Conservation (phyloP, 2,329 filamentous ascomycete genomes). For the Diaporthe velutina region DNA sequence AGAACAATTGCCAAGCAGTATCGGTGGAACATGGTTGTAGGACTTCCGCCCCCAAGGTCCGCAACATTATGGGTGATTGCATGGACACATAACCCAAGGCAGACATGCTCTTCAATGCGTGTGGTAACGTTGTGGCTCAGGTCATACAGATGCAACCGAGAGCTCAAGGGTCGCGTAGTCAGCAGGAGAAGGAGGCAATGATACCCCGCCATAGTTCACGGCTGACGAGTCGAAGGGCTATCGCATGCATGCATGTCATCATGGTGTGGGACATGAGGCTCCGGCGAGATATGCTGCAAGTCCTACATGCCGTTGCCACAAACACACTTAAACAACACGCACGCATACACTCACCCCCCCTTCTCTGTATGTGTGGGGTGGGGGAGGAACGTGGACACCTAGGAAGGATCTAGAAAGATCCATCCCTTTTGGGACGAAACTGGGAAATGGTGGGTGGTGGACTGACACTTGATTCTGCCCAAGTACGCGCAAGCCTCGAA, state of each 20-base stretch:
- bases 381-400: neutral
- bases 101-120: neutral
- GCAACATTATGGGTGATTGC: neutral
- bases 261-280: slow-evolving; percentile 6
- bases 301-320: neutral
- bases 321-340: neutral
- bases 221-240: slow-evolving; percentile 14
- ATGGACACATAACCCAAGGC: neutral
- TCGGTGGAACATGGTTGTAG: neutral
- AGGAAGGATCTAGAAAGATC: slow-evolving; percentile 7
- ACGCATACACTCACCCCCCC: neutral
- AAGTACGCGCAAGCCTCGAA: slow-evolving; percentile 25
- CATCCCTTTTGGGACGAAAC: no score
- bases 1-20: neutral
- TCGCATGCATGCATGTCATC: neutral
- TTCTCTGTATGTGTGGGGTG: no score
- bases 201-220: neutral
- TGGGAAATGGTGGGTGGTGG: neutral
- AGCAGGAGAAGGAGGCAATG: neutral
- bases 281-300: neutral
- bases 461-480: neutral
- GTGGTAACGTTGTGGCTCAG: slow-evolving; percentile 2
- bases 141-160: no score
- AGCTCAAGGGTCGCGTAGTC: neutral
- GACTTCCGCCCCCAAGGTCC: neutral